A percentile compares a stretch with the other conserved stretches of the same genome.
These are phyloP conservation scores for Seiridium cupressi DNA, from an alignment of 2,329 filamentous ascomycete species.

Conservation along the genomic window DNA sequence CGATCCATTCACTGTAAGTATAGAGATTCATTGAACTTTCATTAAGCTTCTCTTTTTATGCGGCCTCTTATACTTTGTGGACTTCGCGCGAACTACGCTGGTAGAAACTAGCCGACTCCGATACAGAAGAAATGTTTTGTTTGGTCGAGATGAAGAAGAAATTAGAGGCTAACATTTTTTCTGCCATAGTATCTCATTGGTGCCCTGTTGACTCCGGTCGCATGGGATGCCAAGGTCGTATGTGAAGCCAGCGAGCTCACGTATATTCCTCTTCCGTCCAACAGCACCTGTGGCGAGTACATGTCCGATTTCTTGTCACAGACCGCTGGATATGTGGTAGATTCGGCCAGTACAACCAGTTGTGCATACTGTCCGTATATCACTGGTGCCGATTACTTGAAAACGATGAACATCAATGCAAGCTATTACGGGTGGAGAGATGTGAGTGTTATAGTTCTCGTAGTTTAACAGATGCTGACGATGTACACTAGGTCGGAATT, in stretches of 20 bases:
- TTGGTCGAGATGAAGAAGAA: too few species aligned
- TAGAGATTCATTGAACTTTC: too few species aligned
- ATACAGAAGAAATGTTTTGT: too few species aligned
- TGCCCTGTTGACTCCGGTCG: slow-evolving; percentile 60
- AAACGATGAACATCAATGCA: slow-evolving; percentile 16
- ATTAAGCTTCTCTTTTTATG: too few species aligned
- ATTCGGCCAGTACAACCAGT: slow-evolving; percentile 1
- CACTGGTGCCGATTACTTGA: slow-evolving; percentile 15
- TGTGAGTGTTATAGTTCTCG: slow-evolving; percentile 7
- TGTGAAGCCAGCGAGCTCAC: slow-evolving; percentile 67
- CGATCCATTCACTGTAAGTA: slow-evolving; percentile 60
- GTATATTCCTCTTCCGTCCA: slow-evolving; percentile 55
- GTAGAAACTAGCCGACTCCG: too few species aligned
- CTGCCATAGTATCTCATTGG: slow-evolving; percentile 57
- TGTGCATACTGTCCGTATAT: slow-evolving; percentile 16
- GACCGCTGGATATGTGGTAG: slow-evolving; percentile 5
- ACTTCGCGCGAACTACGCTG: too few species aligned
- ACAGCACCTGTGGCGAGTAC: slow-evolving; percentile 57
- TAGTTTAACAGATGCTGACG: background rate
- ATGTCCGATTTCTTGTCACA: slow-evolving; percentile 27
- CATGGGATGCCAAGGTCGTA: slow-evolving; percentile 50
- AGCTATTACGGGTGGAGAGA: slow-evolving; percentile 16
- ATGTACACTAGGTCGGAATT: slow-evolving; percentile 22
- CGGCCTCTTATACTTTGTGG: too few species aligned
- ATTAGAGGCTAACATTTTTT: too few species aligned